These are phyloP conservation scores for Quercus cerris DNA, from an alignment of 306 rosid species.

Conservation along the genomic window DNA sequence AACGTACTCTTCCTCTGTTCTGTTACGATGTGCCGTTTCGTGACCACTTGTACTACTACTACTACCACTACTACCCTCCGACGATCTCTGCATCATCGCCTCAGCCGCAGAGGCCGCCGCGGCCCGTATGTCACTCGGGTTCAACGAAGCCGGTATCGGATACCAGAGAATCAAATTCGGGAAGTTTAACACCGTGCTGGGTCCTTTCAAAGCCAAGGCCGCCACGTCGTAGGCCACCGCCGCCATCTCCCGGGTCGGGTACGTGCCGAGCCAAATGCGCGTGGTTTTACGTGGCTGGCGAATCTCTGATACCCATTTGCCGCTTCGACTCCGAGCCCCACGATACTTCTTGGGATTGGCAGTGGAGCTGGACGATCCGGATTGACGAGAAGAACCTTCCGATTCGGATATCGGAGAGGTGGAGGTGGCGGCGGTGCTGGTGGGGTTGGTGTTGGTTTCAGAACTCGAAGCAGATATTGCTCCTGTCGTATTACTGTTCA, in stretches of 20 bases:
- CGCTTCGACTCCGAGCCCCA: slow-evolving; percentile 71
- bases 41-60: background rate
- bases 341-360: slow-evolving; percentile 46
- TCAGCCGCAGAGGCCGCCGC: no score
- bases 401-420: slow-evolving; percentile 11
- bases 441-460: background rate
- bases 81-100: slow-evolving; percentile 2
- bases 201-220: no score
- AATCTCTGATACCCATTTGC: slow-evolving; percentile 97
- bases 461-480: background rate
- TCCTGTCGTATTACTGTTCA: no score
- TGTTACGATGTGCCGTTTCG: background rate
- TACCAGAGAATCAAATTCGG: no score
- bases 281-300: slow-evolving; percentile 84
- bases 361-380: background rate
- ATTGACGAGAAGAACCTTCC: background rate
- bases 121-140: background rate
- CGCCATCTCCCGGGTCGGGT: no score
- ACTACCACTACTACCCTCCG: no score
- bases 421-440: background rate
- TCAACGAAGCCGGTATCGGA: background rate
- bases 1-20: background rate
- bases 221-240: no score
- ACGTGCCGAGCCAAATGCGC: slow-evolving; percentile 60
- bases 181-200: no score